Conservation (phyloP, 257 asterid genomes). For the Ligustrum vulgare region DNA sequence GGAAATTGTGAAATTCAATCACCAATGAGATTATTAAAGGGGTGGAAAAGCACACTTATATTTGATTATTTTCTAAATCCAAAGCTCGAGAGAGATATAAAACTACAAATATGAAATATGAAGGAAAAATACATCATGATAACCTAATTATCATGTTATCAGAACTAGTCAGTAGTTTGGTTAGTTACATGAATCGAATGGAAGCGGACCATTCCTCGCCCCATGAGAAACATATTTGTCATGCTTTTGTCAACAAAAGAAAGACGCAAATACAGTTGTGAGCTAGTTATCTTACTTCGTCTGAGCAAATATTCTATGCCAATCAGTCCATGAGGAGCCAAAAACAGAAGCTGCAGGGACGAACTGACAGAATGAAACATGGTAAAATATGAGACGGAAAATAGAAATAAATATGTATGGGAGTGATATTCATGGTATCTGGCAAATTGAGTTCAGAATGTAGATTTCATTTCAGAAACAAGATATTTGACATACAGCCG, state of each 20-base stretch:
- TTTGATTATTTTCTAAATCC: not conserved
- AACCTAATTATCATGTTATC: no score
- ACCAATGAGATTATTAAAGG: constrained; percentile 15
- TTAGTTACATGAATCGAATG: no score
- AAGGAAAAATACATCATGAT: not conserved
- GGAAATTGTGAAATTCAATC: constrained; percentile 22
- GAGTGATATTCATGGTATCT: not conserved
- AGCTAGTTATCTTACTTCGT: constrained; percentile 48
- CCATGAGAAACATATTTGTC: no score
- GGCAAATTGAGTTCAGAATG: not conserved
- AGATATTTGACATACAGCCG: not conserved
- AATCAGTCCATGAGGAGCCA: constrained; percentile 83
- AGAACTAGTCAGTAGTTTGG: no score
- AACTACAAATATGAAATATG: not conserved
- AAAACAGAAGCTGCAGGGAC: constrained; percentile 85
- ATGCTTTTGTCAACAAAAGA: not conserved
- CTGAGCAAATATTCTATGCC: constrained; percentile 77
- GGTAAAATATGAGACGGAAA: constrained; percentile 19
- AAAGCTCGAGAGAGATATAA: not conserved
- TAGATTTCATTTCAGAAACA: constrained; percentile 3
- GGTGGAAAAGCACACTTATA: not conserved
- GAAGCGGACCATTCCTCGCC: no score
- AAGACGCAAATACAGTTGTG: not conserved
- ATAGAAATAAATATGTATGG: not conserved
- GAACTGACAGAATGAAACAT: constrained; percentile 50